Evolutionary conservation across 306 rosid genomes (phyloP).

Genomic region (Cucumis cinereus): DNA sequence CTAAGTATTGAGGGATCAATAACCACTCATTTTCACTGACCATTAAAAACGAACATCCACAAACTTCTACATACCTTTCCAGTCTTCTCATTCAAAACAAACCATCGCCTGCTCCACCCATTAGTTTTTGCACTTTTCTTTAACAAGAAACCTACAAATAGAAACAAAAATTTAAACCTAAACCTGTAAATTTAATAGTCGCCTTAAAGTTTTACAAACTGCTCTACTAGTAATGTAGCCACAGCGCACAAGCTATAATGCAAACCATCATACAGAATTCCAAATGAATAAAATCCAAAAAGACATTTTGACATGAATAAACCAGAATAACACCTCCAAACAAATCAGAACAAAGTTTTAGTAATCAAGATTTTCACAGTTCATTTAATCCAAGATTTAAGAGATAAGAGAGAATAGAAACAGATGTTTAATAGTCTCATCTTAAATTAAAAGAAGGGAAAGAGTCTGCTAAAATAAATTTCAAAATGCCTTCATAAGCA

Average conservation of each 20-base stretch:
- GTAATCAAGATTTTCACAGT: neutral
- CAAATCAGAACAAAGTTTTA: neutral
- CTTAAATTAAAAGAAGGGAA: neutral
- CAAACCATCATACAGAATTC: neutral
- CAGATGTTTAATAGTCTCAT: neutral
- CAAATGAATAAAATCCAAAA: neutral
- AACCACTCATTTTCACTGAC: neutral
- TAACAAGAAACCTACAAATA: constrained; percentile 54
- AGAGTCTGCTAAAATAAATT: neutral
- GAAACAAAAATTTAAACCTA: neutral
- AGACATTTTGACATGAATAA: neutral
- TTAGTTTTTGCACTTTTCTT: constrained; percentile 88
- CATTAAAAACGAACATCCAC: neutral
- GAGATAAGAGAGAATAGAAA: neutral
- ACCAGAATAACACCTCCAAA: neutral
- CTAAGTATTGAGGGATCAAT: neutral
- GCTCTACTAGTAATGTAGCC: neutral
- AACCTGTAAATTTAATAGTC: neutral
- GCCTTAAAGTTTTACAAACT: neutral
- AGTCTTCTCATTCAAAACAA: constrained; percentile 86
- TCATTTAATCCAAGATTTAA: neutral
- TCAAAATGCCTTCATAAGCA: neutral
- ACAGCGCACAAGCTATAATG: neutral
- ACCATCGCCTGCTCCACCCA: constrained; percentile 97
- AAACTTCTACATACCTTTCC: constrained; percentile 63